Percentiles rank a stretch among this genome's conserved stretches.
phyloP scores from a whole-genome alignment of 169 alveolate genomes.

The Babesia bovis region DNA sequence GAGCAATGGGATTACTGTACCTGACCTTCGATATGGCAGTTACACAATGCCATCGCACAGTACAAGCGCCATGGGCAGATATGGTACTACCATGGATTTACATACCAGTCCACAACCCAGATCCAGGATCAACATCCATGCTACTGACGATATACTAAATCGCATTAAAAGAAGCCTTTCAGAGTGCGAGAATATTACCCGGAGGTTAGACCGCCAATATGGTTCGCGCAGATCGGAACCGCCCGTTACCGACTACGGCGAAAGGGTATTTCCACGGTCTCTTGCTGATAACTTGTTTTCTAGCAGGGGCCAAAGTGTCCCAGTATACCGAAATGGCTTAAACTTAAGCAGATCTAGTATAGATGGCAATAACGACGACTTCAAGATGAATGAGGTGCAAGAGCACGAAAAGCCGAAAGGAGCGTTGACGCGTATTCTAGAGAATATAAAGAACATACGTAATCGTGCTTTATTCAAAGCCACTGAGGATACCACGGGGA shows the following conservation, averaged over 20 bases:
- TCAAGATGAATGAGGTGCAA: background rate
- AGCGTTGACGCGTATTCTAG: conserved; percentile 15
- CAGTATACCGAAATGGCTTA: conserved; percentile 9
- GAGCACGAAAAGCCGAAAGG: conserved; percentile 15
- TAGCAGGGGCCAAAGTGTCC: background rate
- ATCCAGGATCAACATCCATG: conserved; percentile 27
- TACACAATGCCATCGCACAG: conserved; percentile 5
- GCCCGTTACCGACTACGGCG: conserved; percentile 14
- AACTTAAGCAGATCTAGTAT: background rate
- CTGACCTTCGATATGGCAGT: conserved; percentile 23
- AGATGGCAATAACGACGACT: background rate
- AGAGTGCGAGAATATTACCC: conserved; percentile 35
- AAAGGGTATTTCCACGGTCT: conserved; percentile 36
- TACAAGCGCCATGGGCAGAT: background rate
- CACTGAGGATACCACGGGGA: conserved; percentile 3
- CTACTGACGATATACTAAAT: conserved; percentile 45
- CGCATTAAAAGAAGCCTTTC: conserved; percentile 41
- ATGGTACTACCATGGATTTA: background rate
- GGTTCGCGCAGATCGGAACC: conserved; percentile 18
- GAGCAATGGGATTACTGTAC: conserved; percentile 17
- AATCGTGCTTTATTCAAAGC: conserved; percentile 19
- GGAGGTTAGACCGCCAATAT: conserved; percentile 31
- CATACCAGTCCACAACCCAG: background rate
- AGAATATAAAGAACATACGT: conserved; percentile 31
- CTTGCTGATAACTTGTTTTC: conserved; percentile 32